Percentiles rank a stretch among this genome's conserved stretches.
Evolutionary conservation across 371 early-diverging fungal genomes (phyloP).

Genomic region (Capniomyces stellatus): DNA sequence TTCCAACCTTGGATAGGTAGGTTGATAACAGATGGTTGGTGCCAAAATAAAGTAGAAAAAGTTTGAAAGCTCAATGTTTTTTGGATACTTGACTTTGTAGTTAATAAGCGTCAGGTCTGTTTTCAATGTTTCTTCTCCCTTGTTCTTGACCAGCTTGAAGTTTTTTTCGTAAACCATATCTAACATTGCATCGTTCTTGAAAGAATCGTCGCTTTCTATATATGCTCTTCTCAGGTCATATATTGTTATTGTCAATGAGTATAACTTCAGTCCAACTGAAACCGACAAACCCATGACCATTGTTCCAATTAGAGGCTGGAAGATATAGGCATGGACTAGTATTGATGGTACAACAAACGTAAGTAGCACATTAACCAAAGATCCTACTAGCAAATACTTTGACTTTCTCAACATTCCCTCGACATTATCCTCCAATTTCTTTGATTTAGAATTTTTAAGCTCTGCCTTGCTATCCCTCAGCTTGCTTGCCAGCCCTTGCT

Average conservation of each 20-base stretch:
- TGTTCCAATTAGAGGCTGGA: neutral
- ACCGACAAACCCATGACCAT: neutral
- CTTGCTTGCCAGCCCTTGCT: too few species aligned
- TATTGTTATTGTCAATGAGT: constrained; percentile 33
- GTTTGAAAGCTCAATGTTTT: constrained; percentile 48
- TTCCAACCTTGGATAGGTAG: constrained; percentile 56
- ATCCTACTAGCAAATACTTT: too few species aligned
- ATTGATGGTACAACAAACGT: neutral
- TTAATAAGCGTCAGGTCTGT: too few species aligned
- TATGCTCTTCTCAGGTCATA: constrained; percentile 30
- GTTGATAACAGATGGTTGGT: constrained; percentile 81
- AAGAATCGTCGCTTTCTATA: constrained; percentile 46
- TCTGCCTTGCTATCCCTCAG: too few species aligned
- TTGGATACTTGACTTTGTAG: constrained; percentile 50
- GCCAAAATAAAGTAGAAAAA: constrained; percentile 59
- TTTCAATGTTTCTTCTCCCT: too few species aligned
- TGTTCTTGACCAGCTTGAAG: neutral
- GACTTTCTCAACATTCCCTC: too few species aligned
- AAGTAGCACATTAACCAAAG: neutral
- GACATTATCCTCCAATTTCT: too few species aligned
- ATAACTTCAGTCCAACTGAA: constrained; percentile 37
- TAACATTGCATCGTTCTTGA: constrained; percentile 29
- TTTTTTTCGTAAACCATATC: too few species aligned
- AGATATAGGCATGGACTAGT: neutral
- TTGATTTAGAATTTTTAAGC: too few species aligned